phyloP scores from a whole-genome alignment of 805 yeast species.

The Lipomyces yamanashiensis region DNA sequence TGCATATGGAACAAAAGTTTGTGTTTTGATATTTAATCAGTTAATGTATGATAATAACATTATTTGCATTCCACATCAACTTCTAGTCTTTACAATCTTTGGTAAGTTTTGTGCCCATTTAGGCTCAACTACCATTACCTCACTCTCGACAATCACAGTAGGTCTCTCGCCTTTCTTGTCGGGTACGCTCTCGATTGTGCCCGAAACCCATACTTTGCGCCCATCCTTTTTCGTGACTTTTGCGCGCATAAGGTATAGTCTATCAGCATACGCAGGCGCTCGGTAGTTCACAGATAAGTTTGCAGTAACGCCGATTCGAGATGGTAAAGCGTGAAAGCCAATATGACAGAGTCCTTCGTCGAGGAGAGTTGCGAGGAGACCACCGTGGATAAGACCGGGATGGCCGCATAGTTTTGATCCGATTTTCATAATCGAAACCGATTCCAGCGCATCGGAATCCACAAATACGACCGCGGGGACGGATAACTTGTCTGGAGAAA shows the following conservation, averaged over 20 bases:
- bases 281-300: constrained; percentile 64
- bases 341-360: constrained; percentile 88
- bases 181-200: constrained; percentile 59
- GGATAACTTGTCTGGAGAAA: constrained; percentile 78
- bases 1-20: neutral
- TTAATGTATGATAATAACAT: neutral
- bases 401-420: constrained; percentile 69
- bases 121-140: constrained; percentile 47
- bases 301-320: constrained; percentile 88
- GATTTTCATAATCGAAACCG: constrained; percentile 70
- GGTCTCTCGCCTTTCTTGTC: constrained; percentile 34
- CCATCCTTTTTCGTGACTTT: constrained; percentile 70
- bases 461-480: constrained; percentile 73
- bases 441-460: constrained; percentile 52
- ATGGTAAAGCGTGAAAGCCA: constrained; percentile 82
- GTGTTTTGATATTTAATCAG: constrained; percentile 1
- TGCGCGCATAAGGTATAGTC: constrained; percentile 70
- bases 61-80: neutral
- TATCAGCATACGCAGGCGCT: constrained; percentile 61
- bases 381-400: constrained; percentile 83
- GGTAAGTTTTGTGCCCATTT: constrained; percentile 45
- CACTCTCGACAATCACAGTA: constrained; percentile 41
- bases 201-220: constrained; percentile 79
- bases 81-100: constrained; percentile 1
- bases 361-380: constrained; percentile 76